phyloP scores from a whole-genome alignment of 2,329 filamentous ascomycete genomes.

The Curvularia verruculosa region DNA sequence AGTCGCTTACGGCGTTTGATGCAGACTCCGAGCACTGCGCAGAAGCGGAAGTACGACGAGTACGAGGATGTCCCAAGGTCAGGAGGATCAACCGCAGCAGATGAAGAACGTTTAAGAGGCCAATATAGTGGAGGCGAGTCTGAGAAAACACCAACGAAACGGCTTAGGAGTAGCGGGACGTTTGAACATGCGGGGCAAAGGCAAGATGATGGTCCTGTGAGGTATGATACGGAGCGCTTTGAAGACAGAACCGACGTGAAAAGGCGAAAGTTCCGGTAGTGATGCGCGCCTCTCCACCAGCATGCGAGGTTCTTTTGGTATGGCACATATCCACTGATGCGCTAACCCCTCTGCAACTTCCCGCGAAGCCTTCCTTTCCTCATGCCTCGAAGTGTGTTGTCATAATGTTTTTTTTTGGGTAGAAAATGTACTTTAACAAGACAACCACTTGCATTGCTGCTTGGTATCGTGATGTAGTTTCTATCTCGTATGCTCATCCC shows the following conservation, averaged over 20 bases:
- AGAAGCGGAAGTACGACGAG: constrained; percentile 42
- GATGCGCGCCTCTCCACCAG: background rate
- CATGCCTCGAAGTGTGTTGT: background rate
- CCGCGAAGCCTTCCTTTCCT: background rate
- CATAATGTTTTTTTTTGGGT: background rate
- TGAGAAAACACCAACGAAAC: constrained; percentile 34
- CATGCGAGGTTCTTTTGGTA: background rate
- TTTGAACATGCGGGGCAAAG: constrained; percentile 35
- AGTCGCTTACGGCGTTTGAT: constrained; percentile 40
- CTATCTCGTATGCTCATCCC: constrained; percentile 6
- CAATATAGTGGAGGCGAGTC: constrained; percentile 18
- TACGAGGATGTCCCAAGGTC: constrained; percentile 31
- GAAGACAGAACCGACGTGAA: constrained; percentile 23
- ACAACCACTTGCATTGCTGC: background rate
- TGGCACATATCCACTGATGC: background rate
- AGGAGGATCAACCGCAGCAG: constrained; percentile 25
- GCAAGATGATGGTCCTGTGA: constrained; percentile 17
- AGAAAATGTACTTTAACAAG: background rate
- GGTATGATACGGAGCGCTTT: constrained; percentile 12
- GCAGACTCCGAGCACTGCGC: constrained; percentile 42
- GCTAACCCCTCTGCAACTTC: background rate
- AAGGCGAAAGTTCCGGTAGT: constrained; percentile 22
- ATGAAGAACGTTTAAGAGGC: constrained; percentile 18
- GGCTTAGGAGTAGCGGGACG: constrained; percentile 31
- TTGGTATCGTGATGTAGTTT: background rate